Base-by-base conservation (phyloP, 2,329 filamentous ascomycete species). In the Pseudovirgaria hyperparasitica region DNA sequence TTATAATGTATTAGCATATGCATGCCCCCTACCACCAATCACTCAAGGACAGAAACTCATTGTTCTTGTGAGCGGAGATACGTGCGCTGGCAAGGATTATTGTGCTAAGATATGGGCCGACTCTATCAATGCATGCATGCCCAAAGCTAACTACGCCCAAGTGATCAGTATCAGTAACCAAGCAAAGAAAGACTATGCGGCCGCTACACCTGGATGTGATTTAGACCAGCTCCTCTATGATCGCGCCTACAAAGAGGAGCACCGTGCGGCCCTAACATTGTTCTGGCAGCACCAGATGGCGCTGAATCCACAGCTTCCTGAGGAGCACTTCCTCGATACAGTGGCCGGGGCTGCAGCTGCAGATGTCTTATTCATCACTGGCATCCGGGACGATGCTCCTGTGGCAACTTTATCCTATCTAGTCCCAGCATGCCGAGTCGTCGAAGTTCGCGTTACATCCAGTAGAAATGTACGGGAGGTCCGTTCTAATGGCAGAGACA, bases 231-330 rank as follows among this genome's bases (percentile, higher is more conserved):
- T 77, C 23, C 51, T 72, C 19, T 9, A 17, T 0, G 62, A 76
- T 33, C 70, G 71, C 30, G 49, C 33, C 15, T 78, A 76, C 49
- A 77, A 77, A 42, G 72, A 77, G 48, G 39, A 67, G 31, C 70
- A 76, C 36, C 63, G 71, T 19, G 29, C 52, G 40, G 54, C 54
- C 0, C 45, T 77, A 48, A 68, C 63, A 2, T 33, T 27, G 2
- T 76, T 68, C 33, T 76, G 62, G 46, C 37, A 62, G 23, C 31
- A 43, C 1, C 63, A 70, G 40, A 39, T 65, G 20, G 38, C 23
- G 16, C 32, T 53, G 39, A 50, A 52, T 22, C 65, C 67, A 33
- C 36, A 25, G 20, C 50, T 75, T 10, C 63, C 50, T 35, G 48
- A 67, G 35, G 58, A 70, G 29, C 56, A 67, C 39, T 73, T 74